phyloP scores from a whole-genome alignment of 2,329 filamentous ascomycete genomes.

The Talaromyces amestolkiae region DNA sequence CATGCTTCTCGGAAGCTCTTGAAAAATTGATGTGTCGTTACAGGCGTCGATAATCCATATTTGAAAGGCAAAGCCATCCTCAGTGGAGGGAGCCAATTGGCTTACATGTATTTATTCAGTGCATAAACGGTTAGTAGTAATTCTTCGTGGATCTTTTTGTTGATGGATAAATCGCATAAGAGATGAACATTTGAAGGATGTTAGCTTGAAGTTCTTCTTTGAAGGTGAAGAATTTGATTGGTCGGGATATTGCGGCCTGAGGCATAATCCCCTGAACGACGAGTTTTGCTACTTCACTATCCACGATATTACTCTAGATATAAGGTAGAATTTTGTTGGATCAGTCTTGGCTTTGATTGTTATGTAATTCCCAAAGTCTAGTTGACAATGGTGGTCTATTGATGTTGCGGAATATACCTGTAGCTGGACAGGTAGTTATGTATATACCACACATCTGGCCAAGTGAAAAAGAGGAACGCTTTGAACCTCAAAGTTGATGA shows the following conservation, averaged over 20 bases:
- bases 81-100: neutral
- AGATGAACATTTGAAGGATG: neutral
- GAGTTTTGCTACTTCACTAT: neutral
- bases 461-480: neutral
- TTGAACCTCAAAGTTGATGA: neutral
- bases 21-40: constrained; percentile 30
- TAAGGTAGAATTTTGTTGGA: neutral
- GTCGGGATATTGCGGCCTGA: neutral
- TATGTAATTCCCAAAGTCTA: neutral
- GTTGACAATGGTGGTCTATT: neutral
- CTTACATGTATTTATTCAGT: neutral
- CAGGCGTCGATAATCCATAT: constrained; percentile 20
- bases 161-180: neutral
- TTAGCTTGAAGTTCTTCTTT: neutral
- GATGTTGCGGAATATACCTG: neutral
- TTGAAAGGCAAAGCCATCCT: constrained; percentile 18
- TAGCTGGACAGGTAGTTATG: no score
- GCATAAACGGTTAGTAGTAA: neutral
- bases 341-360: neutral
- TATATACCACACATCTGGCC: no score
- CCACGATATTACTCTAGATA: neutral
- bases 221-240: neutral
- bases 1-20: constrained; percentile 32
- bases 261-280: neutral
- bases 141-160: neutral